These are phyloP conservation scores for Lipomyces kockii DNA, from an alignment of 805 yeast species.

Conservation along the genomic window DNA sequence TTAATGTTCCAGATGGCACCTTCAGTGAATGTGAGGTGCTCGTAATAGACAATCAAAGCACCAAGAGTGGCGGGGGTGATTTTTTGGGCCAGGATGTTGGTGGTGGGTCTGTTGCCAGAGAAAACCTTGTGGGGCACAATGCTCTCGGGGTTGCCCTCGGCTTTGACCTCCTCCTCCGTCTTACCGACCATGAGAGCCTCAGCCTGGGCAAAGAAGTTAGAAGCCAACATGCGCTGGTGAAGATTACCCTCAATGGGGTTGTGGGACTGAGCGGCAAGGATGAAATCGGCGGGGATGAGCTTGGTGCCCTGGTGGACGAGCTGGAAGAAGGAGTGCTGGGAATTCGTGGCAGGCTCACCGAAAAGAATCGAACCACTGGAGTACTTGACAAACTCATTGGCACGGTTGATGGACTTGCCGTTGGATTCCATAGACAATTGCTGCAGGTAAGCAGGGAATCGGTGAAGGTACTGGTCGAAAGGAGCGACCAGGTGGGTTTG, in stretches of 20 bases:
- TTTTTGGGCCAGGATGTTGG: constrained; percentile 92
- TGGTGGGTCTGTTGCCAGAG: constrained; percentile 98
- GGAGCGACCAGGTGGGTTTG: constrained; percentile 99
- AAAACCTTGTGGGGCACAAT: constrained; percentile 94
- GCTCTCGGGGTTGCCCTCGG: constrained; percentile 81
- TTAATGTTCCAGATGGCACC: constrained; percentile 99
- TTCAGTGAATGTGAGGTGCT: constrained; percentile 95
- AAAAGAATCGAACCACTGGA: constrained; percentile 94
- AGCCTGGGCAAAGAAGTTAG: constrained; percentile 97
- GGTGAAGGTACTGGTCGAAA: constrained; percentile 96
- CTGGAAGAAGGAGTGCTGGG: constrained; percentile 99
- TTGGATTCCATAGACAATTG: constrained; percentile 99
- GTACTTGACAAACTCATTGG: constrained; percentile 87
- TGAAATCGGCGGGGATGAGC: constrained; percentile 95
- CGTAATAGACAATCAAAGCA: constrained; percentile 96
- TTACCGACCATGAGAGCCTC: constrained; percentile 98
- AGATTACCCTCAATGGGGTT: constrained; percentile 93
- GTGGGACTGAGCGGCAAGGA: constrained; percentile 95
- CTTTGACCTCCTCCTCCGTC: constrained; percentile 71
- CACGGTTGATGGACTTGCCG: constrained; percentile 96
- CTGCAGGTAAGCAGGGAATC: constrained; percentile 99
- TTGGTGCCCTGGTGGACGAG: constrained; percentile 99
- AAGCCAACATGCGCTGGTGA: constrained; percentile 98
- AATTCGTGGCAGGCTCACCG: constrained; percentile 99
- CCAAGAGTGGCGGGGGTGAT: constrained; percentile 97